A percentile compares a stretch with the other conserved stretches of the same genome.
Evolutionary conservation across 179 eudicot species (phyloP).

Genomic region (Nepenthes alata): DNA sequence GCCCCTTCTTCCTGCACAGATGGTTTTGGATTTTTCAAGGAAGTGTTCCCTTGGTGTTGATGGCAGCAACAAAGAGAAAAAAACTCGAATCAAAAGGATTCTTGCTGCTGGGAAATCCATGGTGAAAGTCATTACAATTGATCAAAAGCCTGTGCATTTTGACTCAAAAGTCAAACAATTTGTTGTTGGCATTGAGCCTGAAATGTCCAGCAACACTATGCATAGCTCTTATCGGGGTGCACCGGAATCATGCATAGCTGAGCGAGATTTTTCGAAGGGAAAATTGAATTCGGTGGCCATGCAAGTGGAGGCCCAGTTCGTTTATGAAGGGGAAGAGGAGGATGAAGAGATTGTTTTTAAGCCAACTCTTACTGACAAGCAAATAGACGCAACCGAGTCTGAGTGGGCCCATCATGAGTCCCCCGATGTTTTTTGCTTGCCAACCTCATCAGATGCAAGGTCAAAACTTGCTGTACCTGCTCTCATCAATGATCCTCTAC

Average conservation of each 20-base stretch:
- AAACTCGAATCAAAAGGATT: constrained; percentile 67
- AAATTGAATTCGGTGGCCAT: constrained; percentile 14
- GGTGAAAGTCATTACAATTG: constrained; percentile 47
- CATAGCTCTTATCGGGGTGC: constrained; percentile 16
- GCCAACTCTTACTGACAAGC: constrained; percentile 52
- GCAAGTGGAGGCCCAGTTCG: constrained; percentile 14
- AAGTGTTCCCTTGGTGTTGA: constrained; percentile 46
- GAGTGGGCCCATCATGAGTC: constrained; percentile 21
- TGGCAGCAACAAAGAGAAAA: constrained; percentile 54
- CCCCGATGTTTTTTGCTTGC: constrained; percentile 18
- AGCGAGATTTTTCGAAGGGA: constrained; percentile 14
- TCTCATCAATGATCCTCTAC: constrained; percentile 26
- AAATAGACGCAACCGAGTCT: constrained; percentile 20
- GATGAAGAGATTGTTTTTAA: constrained; percentile 89
- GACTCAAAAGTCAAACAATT: constrained; percentile 55
- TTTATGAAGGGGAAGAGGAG: constrained; percentile 61
- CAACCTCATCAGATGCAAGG: constrained; percentile 16
- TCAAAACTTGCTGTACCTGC: constrained; percentile 18
- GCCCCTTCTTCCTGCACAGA: constrained; percentile 84
- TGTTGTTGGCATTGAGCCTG: constrained; percentile 49
- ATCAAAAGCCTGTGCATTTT: constrained; percentile 45
- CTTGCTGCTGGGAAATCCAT: constrained; percentile 81
- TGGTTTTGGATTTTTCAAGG: constrained; percentile 70
- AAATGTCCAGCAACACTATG: constrained; percentile 23
- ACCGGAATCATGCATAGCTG: constrained; percentile 12